Base-by-base conservation (phyloP, 139 green algal genomes). In the Chlorella ohadii region DNA sequence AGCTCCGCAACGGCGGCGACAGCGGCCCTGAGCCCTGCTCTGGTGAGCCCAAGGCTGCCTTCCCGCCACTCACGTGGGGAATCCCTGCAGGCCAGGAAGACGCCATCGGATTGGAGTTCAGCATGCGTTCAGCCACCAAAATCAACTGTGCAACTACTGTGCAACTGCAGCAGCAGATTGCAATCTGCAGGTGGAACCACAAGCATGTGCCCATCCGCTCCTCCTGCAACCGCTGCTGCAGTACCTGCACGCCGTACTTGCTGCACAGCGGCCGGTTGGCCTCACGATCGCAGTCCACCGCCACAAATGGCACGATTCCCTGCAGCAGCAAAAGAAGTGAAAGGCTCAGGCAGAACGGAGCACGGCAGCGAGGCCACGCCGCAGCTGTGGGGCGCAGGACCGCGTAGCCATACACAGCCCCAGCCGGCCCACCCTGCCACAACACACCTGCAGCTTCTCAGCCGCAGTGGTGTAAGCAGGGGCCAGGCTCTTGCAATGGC, bases 401-500 rank as follows among this genome's bases (percentile, higher is more conserved):
- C 15, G 1, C 47, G 4, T n/a, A 44, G 2, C 3, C 13, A 27
- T 15, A 2, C 31, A 15, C 68, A 44, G 22, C 36, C 23, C 25
- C 28, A 59, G 0, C 15, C 9, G 38, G 20, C 1, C 70, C 15
- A 4, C 16, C 65, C 1, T 3, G 0, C 0, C 28, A 38, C 63
- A 31, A 19, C 44, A 28, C n/a, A 63, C 76, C 76, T 82, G 57
- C 34, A 82, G 76, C 76, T 82, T 82, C 12, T 84, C 71, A 0
- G 84, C 86, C 2, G 90, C 85, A 9, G 15, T 13, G 22, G 39
- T 77, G 56, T 72, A 87, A 1, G 72, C 61, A 2, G 88, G 87
- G 2, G 83, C 78, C 78, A 92, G 83, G 1, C 38, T n/a, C 70
- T 92, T 85, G 86, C 88, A 92, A 56, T 91, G 88, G 11, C 82